Conservation (phyloP, 2,329 filamentous ascomycete species). For the Akanthomyces uredinophilus region DNA sequence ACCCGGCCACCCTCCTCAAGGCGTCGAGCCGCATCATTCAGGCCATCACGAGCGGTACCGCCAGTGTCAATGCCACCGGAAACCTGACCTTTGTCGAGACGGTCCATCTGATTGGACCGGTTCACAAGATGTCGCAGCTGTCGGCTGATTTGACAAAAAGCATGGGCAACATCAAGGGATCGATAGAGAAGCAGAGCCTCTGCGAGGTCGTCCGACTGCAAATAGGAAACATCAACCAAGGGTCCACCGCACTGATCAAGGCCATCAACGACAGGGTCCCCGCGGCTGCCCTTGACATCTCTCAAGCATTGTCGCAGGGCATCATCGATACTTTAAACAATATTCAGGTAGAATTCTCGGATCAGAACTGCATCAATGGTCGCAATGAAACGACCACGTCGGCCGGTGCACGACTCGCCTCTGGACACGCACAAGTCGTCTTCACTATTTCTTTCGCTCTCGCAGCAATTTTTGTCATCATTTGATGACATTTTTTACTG, state of each 20-base stretch:
- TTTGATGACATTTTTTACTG: background rate
- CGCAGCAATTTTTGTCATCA: background rate
- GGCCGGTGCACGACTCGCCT: background rate
- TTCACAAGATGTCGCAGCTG: conserved; percentile 6
- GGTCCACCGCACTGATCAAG: background rate
- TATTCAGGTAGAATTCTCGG: background rate
- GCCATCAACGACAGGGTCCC: conserved; percentile 6
- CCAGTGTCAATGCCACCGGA: background rate
- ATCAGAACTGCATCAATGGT: conserved; percentile 4
- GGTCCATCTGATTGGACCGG: conserved; percentile 3
- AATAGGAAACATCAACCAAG: conserved; percentile 7
- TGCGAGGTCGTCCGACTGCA: conserved; percentile 20
- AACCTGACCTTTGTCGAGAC: conserved; percentile 10
- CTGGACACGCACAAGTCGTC: background rate
- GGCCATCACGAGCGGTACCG: background rate
- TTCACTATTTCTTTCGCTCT: background rate
- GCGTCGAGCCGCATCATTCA: conserved; percentile 1
- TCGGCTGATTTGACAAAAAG: background rate
- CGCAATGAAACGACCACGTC: background rate
- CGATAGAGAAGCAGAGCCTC: conserved; percentile 22
- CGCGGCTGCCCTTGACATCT: background rate
- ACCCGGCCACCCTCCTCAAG: conserved; percentile 4
- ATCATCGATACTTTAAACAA: conserved; percentile 1
- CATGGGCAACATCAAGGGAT: conserved; percentile 17
- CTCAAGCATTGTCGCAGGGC: conserved; percentile 3